These are phyloP conservation scores for Brassica hybrid DNA, from an alignment of 441 rosid genomes.

Conservation along the genomic window DNA sequence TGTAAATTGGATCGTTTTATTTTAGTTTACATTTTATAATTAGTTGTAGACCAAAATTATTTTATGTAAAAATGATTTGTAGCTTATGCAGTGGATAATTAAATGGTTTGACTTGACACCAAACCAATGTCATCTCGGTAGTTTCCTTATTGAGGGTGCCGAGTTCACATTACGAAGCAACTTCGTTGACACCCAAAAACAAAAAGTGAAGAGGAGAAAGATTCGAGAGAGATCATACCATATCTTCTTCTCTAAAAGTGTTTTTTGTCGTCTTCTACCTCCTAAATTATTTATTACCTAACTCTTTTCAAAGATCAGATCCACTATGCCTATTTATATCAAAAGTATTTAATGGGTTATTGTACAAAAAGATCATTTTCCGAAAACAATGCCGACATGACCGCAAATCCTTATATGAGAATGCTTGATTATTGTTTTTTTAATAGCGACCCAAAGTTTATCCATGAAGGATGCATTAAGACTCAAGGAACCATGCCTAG, in stretches of 20 bases:
- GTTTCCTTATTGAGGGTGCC: neutral
- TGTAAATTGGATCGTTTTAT: no score
- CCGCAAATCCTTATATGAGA: slow-evolving; percentile 4
- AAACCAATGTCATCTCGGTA: neutral
- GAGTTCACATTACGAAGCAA: slow-evolving; percentile 3
- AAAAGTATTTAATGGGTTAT: no score
- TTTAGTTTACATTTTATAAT: no score
- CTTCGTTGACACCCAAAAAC: neutral
- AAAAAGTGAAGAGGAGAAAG: neutral
- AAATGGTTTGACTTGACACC: neutral
- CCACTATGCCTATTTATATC: neutral
- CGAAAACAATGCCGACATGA: slow-evolving; percentile 30
- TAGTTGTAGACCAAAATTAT: no score
- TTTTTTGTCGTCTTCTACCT: neutral
- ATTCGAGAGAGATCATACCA: slow-evolving; percentile 11
- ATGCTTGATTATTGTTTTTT: no score
- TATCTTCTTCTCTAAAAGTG: neutral
- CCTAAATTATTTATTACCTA: neutral
- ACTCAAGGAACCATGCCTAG: neutral
- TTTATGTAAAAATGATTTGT: no score
- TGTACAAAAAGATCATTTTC: neutral
- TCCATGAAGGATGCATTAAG: no score
- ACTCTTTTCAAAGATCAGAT: neutral
- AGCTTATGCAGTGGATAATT: neutral
- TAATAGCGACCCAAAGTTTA: no score